Evolutionary conservation across 2,329 filamentous ascomycete genomes (phyloP).

Genomic region (Mycocentrospora acerina): DNA sequence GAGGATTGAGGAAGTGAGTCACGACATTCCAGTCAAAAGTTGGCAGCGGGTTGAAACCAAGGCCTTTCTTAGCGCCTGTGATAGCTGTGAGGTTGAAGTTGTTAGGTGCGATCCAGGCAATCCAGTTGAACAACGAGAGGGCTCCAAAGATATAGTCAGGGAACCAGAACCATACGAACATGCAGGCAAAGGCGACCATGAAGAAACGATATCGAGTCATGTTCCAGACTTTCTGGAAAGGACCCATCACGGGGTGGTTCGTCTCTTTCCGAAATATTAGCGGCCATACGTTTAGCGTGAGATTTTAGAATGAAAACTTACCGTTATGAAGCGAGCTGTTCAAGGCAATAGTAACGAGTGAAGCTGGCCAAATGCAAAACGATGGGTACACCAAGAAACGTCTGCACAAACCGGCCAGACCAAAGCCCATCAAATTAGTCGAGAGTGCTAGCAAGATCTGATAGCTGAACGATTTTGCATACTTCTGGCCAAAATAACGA

Average conservation of each 20-base stretch:
- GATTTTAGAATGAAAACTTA: no score
- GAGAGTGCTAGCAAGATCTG: constrained; percentile 3
- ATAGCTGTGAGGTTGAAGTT: constrained; percentile 1
- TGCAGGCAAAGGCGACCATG: constrained; percentile 44
- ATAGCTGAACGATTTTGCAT: constrained; percentile 47
- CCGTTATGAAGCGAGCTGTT: constrained; percentile 6
- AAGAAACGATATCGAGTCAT: constrained; percentile 43
- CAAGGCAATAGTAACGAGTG: constrained; percentile 10
- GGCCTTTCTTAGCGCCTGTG: neutral
- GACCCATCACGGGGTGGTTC: constrained; percentile 2
- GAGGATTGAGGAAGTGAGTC: neutral
- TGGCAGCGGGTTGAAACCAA: neutral
- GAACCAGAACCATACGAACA: constrained; percentile 57
- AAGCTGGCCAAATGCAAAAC: constrained; percentile 11
- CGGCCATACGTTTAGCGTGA: no score
- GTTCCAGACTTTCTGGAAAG: constrained; percentile 5
- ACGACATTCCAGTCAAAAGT: constrained; percentile 1
- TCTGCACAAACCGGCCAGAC: constrained; percentile 5
- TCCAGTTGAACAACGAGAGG: constrained; percentile 1
- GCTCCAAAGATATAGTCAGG: constrained; percentile 51
- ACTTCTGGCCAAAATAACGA: constrained; percentile 55
- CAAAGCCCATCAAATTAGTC: constrained; percentile 10
- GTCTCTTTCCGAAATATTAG: neutral
- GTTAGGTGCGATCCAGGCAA: constrained; percentile 1
- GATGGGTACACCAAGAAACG: constrained; percentile 12